Evolutionary conservation across 257 asterid species (phyloP).

Genomic region (Plantago major): DNA sequence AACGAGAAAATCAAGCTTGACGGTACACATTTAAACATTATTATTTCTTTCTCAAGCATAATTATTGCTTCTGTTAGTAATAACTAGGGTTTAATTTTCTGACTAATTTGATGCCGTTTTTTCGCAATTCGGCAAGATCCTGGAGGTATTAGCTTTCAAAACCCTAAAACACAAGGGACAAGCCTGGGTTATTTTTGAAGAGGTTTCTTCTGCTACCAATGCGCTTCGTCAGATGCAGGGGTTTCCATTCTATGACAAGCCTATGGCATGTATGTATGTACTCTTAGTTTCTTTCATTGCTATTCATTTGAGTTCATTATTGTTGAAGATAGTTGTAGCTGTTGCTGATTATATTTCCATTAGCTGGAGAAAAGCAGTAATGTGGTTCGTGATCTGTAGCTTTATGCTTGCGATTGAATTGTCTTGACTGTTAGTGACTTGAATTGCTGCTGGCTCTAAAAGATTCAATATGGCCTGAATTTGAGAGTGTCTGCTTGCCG

Average conservation of each 20-base stretch:
- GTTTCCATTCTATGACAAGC: conserved; percentile 92
- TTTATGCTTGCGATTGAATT: too few species aligned
- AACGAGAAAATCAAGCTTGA: conserved; percentile 96
- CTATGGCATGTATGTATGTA: conserved; percentile 52
- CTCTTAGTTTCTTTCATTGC: neutral
- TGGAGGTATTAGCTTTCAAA: conserved; percentile 96
- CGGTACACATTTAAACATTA: conserved; percentile 34
- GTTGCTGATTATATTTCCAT: too few species aligned
- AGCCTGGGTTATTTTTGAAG: conserved; percentile 98
- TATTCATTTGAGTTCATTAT: neutral
- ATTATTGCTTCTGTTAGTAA: too few species aligned
- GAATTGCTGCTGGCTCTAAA: too few species aligned
- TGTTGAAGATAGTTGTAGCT: too few species aligned
- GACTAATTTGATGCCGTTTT: conserved; percentile 52
- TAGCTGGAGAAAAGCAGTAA: too few species aligned
- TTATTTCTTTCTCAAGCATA: neutral
- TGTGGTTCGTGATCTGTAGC: too few species aligned
- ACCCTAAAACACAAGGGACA: conserved; percentile 99
- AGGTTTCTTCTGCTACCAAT: conserved; percentile 65
- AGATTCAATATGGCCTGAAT: too few species aligned
- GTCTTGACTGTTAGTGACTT: too few species aligned
- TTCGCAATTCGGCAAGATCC: conserved; percentile 88
- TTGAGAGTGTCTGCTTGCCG: too few species aligned
- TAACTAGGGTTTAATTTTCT: neutral
- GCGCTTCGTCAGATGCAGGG: conserved; percentile 98